phyloP scores from a whole-genome alignment of 768 basidiomycete genomes.

The Candolleomyces aberdarensis region DNA sequence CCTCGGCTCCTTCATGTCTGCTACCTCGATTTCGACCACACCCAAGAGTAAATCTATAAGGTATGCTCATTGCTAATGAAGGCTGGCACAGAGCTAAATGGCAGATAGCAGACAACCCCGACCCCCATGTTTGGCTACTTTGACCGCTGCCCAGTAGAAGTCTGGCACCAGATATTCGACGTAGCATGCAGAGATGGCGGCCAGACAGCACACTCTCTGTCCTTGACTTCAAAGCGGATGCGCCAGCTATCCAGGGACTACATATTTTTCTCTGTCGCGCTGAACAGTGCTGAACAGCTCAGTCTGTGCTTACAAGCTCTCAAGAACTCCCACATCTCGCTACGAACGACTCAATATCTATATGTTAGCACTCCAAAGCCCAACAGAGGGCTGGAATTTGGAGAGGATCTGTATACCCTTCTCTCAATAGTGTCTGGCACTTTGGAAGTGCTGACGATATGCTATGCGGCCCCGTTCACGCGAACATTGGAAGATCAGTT shows the following conservation, averaged over 20 bases:
- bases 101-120: background rate
- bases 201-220: background rate
- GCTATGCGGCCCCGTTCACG: background rate
- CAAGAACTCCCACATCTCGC: background rate
- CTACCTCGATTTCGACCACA: background rate
- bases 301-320: background rate
- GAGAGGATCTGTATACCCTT: background rate
- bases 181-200: background rate
- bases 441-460: background rate
- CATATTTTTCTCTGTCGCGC: background rate
- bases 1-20: background rate
- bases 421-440: background rate
- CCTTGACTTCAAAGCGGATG: background rate
- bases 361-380: background rate
- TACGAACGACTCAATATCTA: background rate
- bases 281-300: background rate
- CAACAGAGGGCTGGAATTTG: background rate
- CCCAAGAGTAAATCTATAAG: background rate
- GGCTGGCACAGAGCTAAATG: background rate
- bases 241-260: background rate
- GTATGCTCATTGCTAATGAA: background rate
- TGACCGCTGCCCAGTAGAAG: background rate
- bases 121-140: background rate
- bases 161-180: background rate
- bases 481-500: background rate